Percentiles rank a stretch among this genome's conserved stretches.
Conservation (phyloP, 139 green algal species). For the Gonium pectorale region DNA sequence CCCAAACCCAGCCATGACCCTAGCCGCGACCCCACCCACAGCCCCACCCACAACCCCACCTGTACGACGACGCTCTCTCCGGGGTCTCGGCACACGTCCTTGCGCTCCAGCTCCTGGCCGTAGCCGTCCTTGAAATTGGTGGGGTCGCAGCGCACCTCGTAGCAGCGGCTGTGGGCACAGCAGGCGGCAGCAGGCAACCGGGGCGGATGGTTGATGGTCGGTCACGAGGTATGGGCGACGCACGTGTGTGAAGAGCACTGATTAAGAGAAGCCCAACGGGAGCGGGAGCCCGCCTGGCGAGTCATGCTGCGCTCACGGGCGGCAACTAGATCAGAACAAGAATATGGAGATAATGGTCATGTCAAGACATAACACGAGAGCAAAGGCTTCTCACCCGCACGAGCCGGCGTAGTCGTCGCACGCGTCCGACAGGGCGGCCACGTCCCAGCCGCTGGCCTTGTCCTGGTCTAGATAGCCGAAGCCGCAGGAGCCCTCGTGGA, state of each 20-base stretch:
- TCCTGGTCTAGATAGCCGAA: slow-evolving; percentile 37
- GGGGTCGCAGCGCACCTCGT: slow-evolving; percentile 52
- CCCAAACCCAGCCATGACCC: too few relatives aligned
- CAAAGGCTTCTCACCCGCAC: slow-evolving; percentile 41
- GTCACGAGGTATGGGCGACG: not conserved
- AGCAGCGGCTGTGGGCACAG: slow-evolving; percentile 46
- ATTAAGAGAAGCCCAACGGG: too few relatives aligned
- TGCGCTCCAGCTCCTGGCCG: slow-evolving; percentile 53
- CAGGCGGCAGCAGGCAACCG: not conserved
- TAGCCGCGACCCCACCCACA: too few relatives aligned
- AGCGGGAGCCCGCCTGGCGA: too few relatives aligned
- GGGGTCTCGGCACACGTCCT: slow-evolving; percentile 49
- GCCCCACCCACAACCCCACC: too few relatives aligned
- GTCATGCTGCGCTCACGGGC: too few relatives aligned
- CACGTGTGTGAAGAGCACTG: not conserved
- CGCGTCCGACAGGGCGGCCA: slow-evolving; percentile 51
- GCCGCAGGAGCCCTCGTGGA: slow-evolving; percentile 45
- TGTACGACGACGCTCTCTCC: slow-evolving; percentile 49
- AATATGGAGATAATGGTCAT: too few relatives aligned
- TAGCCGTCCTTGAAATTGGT: slow-evolving; percentile 55
- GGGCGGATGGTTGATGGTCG: not conserved
- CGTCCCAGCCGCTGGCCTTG: slow-evolving; percentile 42
- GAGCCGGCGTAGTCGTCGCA: slow-evolving; percentile 39
- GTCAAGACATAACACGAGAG: too few relatives aligned
- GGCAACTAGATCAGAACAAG: too few relatives aligned